Conservation (phyloP, 345 rosid species). For the Alliaria petiolata region DNA sequence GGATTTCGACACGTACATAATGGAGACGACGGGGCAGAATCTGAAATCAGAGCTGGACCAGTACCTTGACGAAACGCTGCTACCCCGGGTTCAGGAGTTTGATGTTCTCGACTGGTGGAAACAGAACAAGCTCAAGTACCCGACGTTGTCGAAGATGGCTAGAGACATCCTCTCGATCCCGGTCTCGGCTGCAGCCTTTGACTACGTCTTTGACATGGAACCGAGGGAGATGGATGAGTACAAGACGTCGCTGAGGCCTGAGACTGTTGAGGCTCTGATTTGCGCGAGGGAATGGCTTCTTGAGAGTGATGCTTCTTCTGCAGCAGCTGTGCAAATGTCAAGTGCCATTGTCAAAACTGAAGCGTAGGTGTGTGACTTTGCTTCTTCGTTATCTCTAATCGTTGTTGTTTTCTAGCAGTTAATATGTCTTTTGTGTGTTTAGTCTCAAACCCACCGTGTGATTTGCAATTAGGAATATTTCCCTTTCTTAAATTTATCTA, state of each 20-base stretch:
- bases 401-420: slow-evolving; percentile 11
- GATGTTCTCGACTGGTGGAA: slow-evolving; percentile 94
- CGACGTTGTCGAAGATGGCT: slow-evolving; percentile 85
- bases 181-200: slow-evolving; percentile 51
- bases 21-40: slow-evolving; percentile 69
- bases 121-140: slow-evolving; percentile 75
- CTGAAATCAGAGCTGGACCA: slow-evolving; percentile 85
- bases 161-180: slow-evolving; percentile 69
- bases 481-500: too few relatives aligned
- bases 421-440: not conserved
- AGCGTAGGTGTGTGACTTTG: slow-evolving; percentile 32
- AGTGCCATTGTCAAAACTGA: slow-evolving; percentile 57
- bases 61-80: slow-evolving; percentile 76
- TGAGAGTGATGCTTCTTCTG: slow-evolving; percentile 27
- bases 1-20: slow-evolving; percentile 75
- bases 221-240: slow-evolving; percentile 65
- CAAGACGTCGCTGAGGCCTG: slow-evolving; percentile 70
- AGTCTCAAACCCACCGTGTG: not conserved
- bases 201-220: slow-evolving; percentile 52
- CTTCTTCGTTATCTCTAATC: not conserved
- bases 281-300: slow-evolving; percentile 90
- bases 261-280: slow-evolving; percentile 81
- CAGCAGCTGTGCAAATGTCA: slow-evolving; percentile 24
- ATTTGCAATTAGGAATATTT: not conserved
- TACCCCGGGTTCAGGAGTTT: slow-evolving; percentile 73